Evolutionary conservation across 208 protist genomes (phyloP).

Genomic region (Strigomonas oncopelti): DNA sequence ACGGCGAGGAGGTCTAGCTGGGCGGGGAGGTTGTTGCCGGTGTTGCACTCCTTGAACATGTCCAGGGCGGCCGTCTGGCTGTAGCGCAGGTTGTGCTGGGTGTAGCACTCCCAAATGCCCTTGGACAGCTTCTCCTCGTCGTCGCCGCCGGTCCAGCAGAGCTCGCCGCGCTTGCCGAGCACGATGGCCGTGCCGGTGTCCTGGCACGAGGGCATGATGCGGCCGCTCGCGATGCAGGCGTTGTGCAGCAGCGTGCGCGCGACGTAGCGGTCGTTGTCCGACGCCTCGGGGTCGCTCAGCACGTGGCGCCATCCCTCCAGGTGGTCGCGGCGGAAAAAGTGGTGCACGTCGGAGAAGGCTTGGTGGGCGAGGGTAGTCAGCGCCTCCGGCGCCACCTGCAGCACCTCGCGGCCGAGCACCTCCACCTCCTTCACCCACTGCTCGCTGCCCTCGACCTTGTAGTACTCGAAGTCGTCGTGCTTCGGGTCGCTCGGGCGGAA

Average conservation of each 20-base stretch:
- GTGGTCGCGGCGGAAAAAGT: conserved; percentile 94
- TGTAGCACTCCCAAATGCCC: conserved; percentile 96
- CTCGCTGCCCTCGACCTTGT: conserved; percentile 72
- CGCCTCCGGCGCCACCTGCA: conserved; percentile 90
- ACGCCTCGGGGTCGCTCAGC: conserved; percentile 94
- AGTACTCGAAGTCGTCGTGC: conserved; percentile 81
- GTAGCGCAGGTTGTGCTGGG: conserved; percentile 94
- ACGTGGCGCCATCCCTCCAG: conserved; percentile 92
- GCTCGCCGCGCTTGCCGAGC: conserved; percentile 94
- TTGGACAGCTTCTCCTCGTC: conserved; percentile 92
- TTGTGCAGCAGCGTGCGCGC: conserved; percentile 96
- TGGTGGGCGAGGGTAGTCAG: conserved; percentile 81
- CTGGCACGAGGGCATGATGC: conserved; percentile 92
- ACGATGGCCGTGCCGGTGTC: conserved; percentile 98
- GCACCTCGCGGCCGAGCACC: conserved; percentile 60
- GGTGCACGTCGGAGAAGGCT: conserved; percentile 92
- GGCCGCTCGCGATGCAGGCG: conserved; percentile 91
- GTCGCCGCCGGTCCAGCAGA: conserved; percentile 95
- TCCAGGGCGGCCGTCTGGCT: conserved; percentile 92
- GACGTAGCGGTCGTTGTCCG: conserved; percentile 96
- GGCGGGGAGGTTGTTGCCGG: conserved; percentile 96
- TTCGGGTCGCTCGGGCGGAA: conserved; percentile 80
- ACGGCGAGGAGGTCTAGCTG: conserved; percentile 95
- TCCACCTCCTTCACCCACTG: conserved; percentile 79
- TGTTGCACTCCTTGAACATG: conserved; percentile 98